Evolutionary conservation across 1,284 basidiomycete species (phyloP).

Genomic region (Microbotryomycetes sp.): DNA sequence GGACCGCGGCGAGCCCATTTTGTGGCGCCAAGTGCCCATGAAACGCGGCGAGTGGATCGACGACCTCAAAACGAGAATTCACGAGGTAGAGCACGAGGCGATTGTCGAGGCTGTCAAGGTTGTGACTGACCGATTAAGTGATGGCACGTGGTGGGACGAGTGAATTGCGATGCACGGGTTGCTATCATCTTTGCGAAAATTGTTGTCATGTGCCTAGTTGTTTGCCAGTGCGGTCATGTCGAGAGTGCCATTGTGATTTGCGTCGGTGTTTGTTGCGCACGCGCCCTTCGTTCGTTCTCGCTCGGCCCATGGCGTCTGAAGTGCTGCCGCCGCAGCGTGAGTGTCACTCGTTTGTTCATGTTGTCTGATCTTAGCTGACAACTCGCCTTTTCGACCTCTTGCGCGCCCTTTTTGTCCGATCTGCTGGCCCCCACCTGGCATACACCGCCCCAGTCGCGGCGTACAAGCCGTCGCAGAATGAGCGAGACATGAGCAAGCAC

Average conservation of each 20-base stretch:
- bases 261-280: background rate
- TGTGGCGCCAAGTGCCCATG: constrained; percentile 72
- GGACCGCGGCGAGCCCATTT: constrained; percentile 79
- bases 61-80: constrained; percentile 69
- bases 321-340: constrained; percentile 13
- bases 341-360: no score
- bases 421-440: background rate
- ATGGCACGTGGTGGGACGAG: constrained; percentile 19
- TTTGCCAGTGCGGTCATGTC: no score
- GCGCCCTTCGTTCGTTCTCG: background rate
- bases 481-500: constrained; percentile 16
- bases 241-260: background rate
- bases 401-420: background rate
- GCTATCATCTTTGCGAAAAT: background rate
- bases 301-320: constrained; percentile 11
- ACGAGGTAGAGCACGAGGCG: constrained; percentile 77
- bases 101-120: constrained; percentile 62
- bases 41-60: constrained; percentile 61
- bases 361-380: no score
- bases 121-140: constrained; percentile 1
- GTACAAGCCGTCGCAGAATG: constrained; percentile 10
- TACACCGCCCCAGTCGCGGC: constrained; percentile 8
- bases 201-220: no score
- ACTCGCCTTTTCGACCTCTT: background rate
- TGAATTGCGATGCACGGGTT: background rate